These are phyloP conservation scores for Candida pseudofarinosa DNA, from an alignment of 805 yeast species.

Conservation along the genomic window DNA sequence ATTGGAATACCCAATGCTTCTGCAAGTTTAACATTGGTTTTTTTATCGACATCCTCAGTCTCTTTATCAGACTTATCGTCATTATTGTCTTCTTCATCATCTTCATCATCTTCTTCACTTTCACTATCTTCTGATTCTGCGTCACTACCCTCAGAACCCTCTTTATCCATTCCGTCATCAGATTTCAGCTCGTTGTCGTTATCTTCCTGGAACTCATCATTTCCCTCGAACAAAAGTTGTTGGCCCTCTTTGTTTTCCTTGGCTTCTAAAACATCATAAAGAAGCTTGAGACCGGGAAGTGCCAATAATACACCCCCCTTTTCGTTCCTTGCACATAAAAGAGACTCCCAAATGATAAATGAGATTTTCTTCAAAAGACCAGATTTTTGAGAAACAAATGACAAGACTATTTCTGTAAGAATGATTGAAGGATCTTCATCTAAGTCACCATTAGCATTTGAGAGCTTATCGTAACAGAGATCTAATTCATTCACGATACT, in stretches of 20 bases:
- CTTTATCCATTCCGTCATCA: constrained; percentile 22
- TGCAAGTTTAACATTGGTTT: constrained; percentile 62
- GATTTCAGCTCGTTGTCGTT: constrained; percentile 16
- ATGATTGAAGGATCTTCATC: constrained; percentile 24
- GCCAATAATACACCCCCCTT: constrained; percentile 23
- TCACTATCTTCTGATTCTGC: constrained; percentile 18
- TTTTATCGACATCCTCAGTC: constrained; percentile 26
- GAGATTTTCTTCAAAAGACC: constrained; percentile 34
- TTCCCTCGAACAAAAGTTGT: constrained; percentile 66
- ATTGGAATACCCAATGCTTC: constrained; percentile 66
- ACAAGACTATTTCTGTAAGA: constrained; percentile 41
- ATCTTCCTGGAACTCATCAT: constrained; percentile 25
- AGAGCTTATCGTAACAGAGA: constrained; percentile 49
- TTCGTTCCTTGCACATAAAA: constrained; percentile 27
- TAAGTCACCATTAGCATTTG: constrained; percentile 10
- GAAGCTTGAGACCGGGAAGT: constrained; percentile 30
- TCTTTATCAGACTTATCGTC: constrained; percentile 11
- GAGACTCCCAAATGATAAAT: constrained; percentile 37
- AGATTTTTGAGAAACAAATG: constrained; percentile 40
- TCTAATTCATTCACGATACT: constrained; percentile 70
- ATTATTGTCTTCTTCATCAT: constrained; percentile 21
- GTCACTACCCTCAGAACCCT: constrained; percentile 22
- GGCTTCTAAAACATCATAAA: constrained; percentile 39
- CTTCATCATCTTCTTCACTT: constrained; percentile 23
- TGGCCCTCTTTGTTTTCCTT: constrained; percentile 84